Base-by-base conservation (phyloP, 257 asterid genomes). In the Nicotiana tomentosiformis region DNA sequence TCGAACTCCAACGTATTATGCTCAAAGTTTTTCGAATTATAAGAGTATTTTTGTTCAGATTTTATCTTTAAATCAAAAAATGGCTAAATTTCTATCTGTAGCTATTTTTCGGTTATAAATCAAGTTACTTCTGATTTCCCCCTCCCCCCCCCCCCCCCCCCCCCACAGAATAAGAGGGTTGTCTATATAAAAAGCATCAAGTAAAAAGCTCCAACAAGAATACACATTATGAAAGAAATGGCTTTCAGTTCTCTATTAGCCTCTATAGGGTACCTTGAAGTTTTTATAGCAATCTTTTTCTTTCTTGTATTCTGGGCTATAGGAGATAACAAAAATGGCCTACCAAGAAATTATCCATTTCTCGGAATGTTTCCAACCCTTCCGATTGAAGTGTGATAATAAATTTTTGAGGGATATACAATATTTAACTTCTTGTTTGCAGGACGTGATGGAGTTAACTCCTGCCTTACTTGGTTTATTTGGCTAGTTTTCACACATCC, bases 401-500 rank as follows among this genome's bases (percentile, higher is more conserved):
- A 88, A 85, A 84, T 89, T 89, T 86, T 79, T 89, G 87, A 89
- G 91, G 68, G 94, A 89, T 82, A 89, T 82, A 88, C 87, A 1
- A 74, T 87, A 7, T 57, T 91, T 32, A 90, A 88, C 61, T 83
- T 89, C 10, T 85, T 91, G 91, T 83, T 91, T 30, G 92, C 94
- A 0, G 92, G 94, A 7, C 82, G 91, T 5, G 92, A 89, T 84
- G 87, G 92, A 2, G 89, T 89, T 0, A 87, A 90, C 51, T 89
- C 94, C 3, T 88, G 88, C n/a, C 86, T 90, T 1, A 91, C 92
- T 5, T 91, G 94, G 94, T 77, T 89, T 53, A 69, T 86, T 7
- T 91, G 94, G 94, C 87, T 91, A 1, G 89, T 89, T 10, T 79
- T 90, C 4, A 83, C 91, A 0, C 88, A 89, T 32, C 91, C 93